phyloP scores from a whole-genome alignment of 192 early-diverging fungal genomes.

The Entophlyctis luteolus region DNA sequence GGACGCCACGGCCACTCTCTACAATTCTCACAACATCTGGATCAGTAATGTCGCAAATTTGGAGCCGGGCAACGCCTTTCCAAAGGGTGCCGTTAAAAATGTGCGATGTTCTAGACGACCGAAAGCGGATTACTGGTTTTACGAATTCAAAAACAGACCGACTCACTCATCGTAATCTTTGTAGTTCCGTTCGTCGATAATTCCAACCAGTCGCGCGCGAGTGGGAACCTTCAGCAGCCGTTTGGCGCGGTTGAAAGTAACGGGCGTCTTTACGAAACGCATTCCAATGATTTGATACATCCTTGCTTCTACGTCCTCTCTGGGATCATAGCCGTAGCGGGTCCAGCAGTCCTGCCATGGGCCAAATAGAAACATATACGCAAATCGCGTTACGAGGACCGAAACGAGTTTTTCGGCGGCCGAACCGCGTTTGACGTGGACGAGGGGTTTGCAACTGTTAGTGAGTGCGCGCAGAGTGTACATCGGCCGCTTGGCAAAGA shows the following conservation, averaged over 20 bases:
- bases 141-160: background rate
- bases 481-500: constrained; percentile 32
- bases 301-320: constrained; percentile 27
- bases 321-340: constrained; percentile 42
- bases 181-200: background rate
- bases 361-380: constrained; percentile 27
- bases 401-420: constrained; percentile 18
- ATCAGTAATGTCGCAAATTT: constrained; percentile 41
- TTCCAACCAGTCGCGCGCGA: constrained; percentile 4
- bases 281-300: constrained; percentile 36
- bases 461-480: constrained; percentile 34
- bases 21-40: constrained; percentile 31
- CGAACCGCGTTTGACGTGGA: background rate
- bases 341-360: constrained; percentile 42
- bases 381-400: constrained; percentile 20
- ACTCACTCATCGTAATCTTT: constrained; percentile 7
- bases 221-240: constrained; percentile 29
- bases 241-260: constrained; percentile 26
- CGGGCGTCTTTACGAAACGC: constrained; percentile 28
- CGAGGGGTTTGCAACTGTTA: constrained; percentile 17
- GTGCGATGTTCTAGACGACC: constrained; percentile 17
- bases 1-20: constrained; percentile 12
- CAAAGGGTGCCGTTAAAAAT: constrained; percentile 39
- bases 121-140: background rate
- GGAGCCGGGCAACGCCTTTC: constrained; percentile 22